These are phyloP conservation scores for Coniochaeta ligniaria DNA, from an alignment of 2,329 filamentous ascomycete genomes.

Conservation along the genomic window DNA sequence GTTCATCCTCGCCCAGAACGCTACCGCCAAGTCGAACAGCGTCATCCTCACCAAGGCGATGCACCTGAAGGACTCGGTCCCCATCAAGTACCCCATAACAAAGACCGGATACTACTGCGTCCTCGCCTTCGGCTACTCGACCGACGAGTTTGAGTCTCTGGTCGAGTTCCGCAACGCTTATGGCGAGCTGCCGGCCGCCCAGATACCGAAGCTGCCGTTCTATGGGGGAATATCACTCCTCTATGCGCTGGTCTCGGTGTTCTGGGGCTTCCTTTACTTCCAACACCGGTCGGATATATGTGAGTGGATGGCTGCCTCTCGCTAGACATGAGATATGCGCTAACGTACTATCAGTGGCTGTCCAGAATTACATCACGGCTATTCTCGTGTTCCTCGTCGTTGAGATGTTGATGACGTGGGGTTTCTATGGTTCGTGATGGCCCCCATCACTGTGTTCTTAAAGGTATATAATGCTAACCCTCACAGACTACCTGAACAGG, in stretches of 20 bases:
- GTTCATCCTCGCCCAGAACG: constrained; percentile 75
- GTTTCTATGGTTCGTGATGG: constrained; percentile 66
- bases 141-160: constrained; percentile 66
- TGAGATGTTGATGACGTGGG: constrained; percentile 98
- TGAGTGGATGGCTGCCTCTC: constrained; percentile 30
- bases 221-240: constrained; percentile 92
- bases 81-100: constrained; percentile 75
- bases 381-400: constrained; percentile 90
- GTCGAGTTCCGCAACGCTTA: constrained; percentile 95
- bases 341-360: constrained; percentile 54
- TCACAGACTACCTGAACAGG: constrained; percentile 78
- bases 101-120: constrained; percentile 97
- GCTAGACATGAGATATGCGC: not conserved
- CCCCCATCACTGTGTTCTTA: no score
- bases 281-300: constrained; percentile 88
- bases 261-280: constrained; percentile 93
- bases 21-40: constrained; percentile 61
- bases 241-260: constrained; percentile 79
- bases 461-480: not conserved
- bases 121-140: constrained; percentile 64
- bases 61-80: constrained; percentile 66
- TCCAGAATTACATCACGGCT: constrained; percentile 98
- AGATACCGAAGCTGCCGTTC: constrained; percentile 95
- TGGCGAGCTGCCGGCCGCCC: constrained; percentile 87
- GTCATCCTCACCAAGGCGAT: constrained; percentile 74